Percentiles rank a stretch among this genome's conserved stretches.
phyloP scores from a whole-genome alignment of 139 green algal species.

The Ostreobium quekettii region DNA sequence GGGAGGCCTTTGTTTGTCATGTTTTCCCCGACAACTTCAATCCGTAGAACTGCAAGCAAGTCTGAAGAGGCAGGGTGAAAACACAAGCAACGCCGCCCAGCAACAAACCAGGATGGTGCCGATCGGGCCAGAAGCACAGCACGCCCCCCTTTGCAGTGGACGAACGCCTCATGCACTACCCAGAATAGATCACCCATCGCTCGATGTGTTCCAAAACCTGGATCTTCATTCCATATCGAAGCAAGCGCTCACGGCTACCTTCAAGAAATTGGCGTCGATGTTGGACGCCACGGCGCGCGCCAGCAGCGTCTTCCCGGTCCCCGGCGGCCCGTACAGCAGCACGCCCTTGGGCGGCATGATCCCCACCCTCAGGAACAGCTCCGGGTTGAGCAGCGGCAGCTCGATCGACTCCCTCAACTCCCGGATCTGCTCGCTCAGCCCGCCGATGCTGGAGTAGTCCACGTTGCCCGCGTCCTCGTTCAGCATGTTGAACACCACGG shows the following conservation, averaged over 20 bases:
- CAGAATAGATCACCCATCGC: no score
- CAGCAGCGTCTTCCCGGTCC: slow-evolving; percentile 81
- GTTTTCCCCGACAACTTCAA: no score
- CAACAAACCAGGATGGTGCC: no score
- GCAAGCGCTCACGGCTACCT: slow-evolving; percentile 41
- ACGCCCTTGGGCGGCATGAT: slow-evolving; percentile 95
- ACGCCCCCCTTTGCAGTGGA: no score
- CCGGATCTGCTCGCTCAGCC: slow-evolving; percentile 86
- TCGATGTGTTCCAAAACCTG: no score
- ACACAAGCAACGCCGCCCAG: no score
- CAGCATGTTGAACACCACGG: slow-evolving; percentile 98
- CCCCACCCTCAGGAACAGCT: slow-evolving; percentile 95
- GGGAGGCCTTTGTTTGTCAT: no score
- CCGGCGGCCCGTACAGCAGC: slow-evolving; percentile 62
- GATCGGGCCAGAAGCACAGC: no score
- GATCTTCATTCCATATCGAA: no score
- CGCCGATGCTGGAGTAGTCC: slow-evolving; percentile 93
- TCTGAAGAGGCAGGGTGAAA: no score
- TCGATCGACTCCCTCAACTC: slow-evolving; percentile 95
- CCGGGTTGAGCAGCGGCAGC: slow-evolving; percentile 98
- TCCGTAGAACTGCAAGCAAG: no score
- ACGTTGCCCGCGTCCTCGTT: slow-evolving; percentile 92
- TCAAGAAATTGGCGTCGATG: slow-evolving; percentile 91
- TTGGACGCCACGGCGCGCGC: slow-evolving; percentile 83
- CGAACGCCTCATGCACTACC: no score